Percentiles rank a stretch among this genome's conserved stretches.
Conservation (phyloP, 306 rosid genomes). For the Abrus precatorius region DNA sequence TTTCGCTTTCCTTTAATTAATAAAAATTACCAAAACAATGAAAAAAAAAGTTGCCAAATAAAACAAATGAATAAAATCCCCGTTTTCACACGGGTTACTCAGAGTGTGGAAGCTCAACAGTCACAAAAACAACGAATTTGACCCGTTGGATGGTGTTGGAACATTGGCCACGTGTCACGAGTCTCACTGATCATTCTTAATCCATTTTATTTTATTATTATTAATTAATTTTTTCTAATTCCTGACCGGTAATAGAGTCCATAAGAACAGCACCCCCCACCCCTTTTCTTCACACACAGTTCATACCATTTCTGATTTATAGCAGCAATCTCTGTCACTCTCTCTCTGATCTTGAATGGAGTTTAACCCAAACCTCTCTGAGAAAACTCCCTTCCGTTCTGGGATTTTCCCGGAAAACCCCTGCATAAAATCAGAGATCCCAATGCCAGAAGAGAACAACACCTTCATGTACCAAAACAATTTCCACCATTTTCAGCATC, state of each 20-base stretch:
- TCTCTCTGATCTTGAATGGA: constrained; percentile 55
- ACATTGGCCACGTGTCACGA: constrained; percentile 34
- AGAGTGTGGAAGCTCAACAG: constrained; percentile 56
- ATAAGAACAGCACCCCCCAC: constrained; percentile 1
- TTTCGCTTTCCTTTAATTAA: background rate
- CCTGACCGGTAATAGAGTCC: constrained; percentile 19
- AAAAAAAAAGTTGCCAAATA: background rate
- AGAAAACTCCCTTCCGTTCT: constrained; percentile 38
- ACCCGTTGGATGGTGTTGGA: constrained; percentile 54
- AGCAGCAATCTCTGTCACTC: constrained; percentile 8
- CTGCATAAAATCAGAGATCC: constrained; percentile 16
- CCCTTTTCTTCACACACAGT: background rate
- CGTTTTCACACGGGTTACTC: background rate
- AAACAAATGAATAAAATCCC: background rate
- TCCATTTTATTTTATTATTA: background rate
- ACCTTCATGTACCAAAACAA: constrained; percentile 40
- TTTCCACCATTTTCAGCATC: constrained; percentile 15
- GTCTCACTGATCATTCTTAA: background rate
- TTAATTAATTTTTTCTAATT: constrained; percentile 1
- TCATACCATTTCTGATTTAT: background rate
- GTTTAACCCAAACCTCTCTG: constrained; percentile 39
- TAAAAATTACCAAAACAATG: background rate
- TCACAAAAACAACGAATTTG: constrained; percentile 47
- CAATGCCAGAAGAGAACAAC: background rate
- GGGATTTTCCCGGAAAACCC: constrained; percentile 42